Evolutionary conservation across 345 rosid genomes (phyloP).

Genomic region (Salix dunnii): DNA sequence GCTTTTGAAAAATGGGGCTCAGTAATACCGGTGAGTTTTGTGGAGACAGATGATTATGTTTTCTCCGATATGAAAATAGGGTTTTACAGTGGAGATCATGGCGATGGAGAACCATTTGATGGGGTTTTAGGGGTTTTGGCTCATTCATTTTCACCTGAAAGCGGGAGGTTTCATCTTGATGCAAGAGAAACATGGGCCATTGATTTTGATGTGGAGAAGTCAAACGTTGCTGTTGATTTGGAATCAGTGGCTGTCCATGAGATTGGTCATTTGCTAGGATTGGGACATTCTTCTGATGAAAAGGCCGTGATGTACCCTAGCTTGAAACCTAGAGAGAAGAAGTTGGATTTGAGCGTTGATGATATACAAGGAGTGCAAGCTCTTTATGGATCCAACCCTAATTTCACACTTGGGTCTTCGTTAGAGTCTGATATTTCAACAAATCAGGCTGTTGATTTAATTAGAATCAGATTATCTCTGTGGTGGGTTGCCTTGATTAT

Average conservation of each 20-base stretch:
- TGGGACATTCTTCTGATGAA: constrained; percentile 55
- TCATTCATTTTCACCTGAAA: constrained; percentile 80
- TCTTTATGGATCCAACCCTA: constrained; percentile 75
- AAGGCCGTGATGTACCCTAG: constrained; percentile 89
- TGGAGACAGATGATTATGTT: constrained; percentile 50
- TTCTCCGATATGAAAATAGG: constrained; percentile 73
- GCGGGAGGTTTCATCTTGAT: constrained; percentile 72
- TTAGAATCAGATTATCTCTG: constrained; percentile 16
- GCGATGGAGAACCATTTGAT: constrained; percentile 86
- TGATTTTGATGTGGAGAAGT: constrained; percentile 54
- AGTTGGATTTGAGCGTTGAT: constrained; percentile 51
- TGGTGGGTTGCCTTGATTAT: constrained; percentile 19
- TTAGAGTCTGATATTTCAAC: constrained; percentile 65
- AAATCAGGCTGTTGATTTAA: constrained; percentile 28
- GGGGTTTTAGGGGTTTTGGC: constrained; percentile 78
- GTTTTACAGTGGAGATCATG: constrained; percentile 77
- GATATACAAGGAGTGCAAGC: constrained; percentile 72
- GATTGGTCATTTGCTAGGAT: constrained; percentile 77
- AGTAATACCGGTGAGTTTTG: constrained; percentile 66
- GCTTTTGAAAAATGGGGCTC: constrained; percentile 68
- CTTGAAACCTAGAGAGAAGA: constrained; percentile 67
- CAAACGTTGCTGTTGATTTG: constrained; percentile 65
- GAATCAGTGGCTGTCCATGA: constrained; percentile 88
- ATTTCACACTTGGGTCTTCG: constrained; percentile 46
- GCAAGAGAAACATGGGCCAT: constrained; percentile 81